phyloP scores from a whole-genome alignment of 2,329 filamentous ascomycete genomes.

The Colletotrichum somersetense region DNA sequence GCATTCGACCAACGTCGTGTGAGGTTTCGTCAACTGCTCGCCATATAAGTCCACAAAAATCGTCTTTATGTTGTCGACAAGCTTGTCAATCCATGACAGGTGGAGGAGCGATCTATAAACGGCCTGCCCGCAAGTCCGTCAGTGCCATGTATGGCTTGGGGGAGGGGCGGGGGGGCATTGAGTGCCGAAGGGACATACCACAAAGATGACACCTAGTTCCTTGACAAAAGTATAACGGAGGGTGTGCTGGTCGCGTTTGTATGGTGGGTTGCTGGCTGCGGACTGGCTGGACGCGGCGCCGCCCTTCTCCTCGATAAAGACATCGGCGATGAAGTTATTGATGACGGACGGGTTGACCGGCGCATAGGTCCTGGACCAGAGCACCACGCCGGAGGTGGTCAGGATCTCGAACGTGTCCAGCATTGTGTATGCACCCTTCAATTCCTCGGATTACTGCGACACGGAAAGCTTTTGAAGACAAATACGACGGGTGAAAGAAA shows the following conservation, averaged over 20 bases:
- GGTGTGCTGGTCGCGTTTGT: slow-evolving; percentile 93
- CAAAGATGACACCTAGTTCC: slow-evolving; percentile 94
- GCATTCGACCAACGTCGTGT: slow-evolving; percentile 84
- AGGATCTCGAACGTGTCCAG: slow-evolving; percentile 97
- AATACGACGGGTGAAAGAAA: not conserved
- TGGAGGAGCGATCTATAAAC: slow-evolving; percentile 97
- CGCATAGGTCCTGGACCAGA: slow-evolving; percentile 92
- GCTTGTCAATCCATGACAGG: slow-evolving; percentile 95
- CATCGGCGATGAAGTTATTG: slow-evolving; percentile 94
- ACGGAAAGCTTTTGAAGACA: not conserved
- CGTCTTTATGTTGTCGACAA: slow-evolving; percentile 93
- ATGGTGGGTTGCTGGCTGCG: slow-evolving; percentile 76
- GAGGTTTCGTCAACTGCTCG: slow-evolving; percentile 84
- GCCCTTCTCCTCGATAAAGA: slow-evolving; percentile 95
- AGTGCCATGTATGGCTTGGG: slow-evolving; percentile 22
- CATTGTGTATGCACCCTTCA: slow-evolving; percentile 65
- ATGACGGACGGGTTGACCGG: slow-evolving; percentile 85
- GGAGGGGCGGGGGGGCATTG: not conserved
- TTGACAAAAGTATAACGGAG: slow-evolving; percentile 94
- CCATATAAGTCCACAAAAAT: slow-evolving; percentile 93
- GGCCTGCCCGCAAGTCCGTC: slow-evolving; percentile 67
- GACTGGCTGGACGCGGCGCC: slow-evolving; percentile 71
- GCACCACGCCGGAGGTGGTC: slow-evolving; percentile 93
- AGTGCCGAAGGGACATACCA: slow-evolving; percentile 65
- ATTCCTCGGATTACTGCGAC: slow-evolving; percentile 10